Evolutionary conservation across 495 filamentous ascomycete species (phyloP).

Genomic region (Cryomyces minteri): DNA sequence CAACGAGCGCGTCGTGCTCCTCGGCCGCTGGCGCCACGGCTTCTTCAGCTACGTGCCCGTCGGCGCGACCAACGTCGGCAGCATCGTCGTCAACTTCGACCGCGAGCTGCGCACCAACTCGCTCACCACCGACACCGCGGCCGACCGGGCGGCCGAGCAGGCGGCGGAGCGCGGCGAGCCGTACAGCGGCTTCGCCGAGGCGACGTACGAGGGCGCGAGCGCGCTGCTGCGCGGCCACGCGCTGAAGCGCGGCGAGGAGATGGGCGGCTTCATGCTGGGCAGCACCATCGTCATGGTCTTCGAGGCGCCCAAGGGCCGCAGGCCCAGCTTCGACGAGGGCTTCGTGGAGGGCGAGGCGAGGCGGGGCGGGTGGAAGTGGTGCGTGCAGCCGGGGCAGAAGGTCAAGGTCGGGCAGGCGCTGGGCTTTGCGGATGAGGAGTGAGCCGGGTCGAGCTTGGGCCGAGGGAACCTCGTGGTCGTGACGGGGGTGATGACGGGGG

Average conservation of each 20-base stretch:
- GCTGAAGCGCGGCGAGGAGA: conserved; percentile 75
- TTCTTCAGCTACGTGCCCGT: conserved; percentile 95
- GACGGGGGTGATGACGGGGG: too few relatives aligned
- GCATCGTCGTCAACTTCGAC: conserved; percentile 95
- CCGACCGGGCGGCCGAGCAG: conserved; percentile 60
- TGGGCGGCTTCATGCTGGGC: conserved; percentile 94
- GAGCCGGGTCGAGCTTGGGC: too few relatives aligned
- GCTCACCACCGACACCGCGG: conserved; percentile 73
- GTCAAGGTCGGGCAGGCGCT: conserved; percentile 78
- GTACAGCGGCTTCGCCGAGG: conserved; percentile 76
- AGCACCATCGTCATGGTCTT: conserved; percentile 95
- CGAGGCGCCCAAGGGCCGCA: conserved; percentile 60
- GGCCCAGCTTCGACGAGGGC: conserved; percentile 46
- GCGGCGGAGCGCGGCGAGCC: conserved; percentile 58
- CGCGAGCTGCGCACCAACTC: conserved; percentile 84
- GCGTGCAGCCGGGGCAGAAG: conserved; percentile 64
- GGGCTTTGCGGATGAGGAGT: conserved; percentile 31
- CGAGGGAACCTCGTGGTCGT: too few relatives aligned
- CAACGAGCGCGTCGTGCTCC: conserved; percentile 86
- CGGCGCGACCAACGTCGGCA: conserved; percentile 96
- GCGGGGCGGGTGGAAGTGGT: conserved; percentile 63
- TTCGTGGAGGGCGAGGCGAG: conserved; percentile 31
- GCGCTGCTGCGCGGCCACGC: conserved; percentile 64
- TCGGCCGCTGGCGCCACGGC: conserved; percentile 90
- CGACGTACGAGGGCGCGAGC: conserved; percentile 68